Base-by-base conservation (phyloP, 2,329 filamentous ascomycete species). In the Sarocladiaceae sp. region DNA sequence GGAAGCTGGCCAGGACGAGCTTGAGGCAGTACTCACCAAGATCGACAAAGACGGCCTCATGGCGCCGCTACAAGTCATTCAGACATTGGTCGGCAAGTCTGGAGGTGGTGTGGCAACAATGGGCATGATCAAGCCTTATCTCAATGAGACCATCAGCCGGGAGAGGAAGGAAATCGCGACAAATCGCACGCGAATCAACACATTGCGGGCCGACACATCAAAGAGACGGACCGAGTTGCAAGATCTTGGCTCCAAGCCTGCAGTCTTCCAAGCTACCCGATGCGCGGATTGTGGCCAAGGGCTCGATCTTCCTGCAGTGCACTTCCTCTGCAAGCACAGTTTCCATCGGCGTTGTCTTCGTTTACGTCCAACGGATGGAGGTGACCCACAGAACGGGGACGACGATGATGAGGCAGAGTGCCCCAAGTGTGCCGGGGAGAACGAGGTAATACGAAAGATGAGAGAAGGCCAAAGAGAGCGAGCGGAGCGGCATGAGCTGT, bases 281-380 rank as follows among this genome's bases (percentile, higher is more conserved):
- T 99, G 94, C 66, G 86, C 87, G 25, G 85, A 88, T 50, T 99
- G 94, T 66, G 84, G 83, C 15, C 80, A 84, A 33, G 78, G 82
- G 23, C 77, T 97, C 17, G 92, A 97, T 58, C 75, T 97, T 12
- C 94, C 94, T 0, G 89, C 86, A 0, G 92, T 99, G 46, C 94
- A 99, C 66, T 99, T 99, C 67, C 71, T 99, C 57, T 99, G 94
- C 74, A 96, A 96, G 67, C 94, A 99, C 67, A 92, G 87, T 55
- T 99, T 97, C 76, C 94, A 99, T 66, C 90, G 96, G 71, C 80
- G 89, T 42, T 99, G 93, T 68, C 73, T 99, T 64, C 72, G 77
- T 50, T 20, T 48, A 33, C 22, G 44, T 4, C 44, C 44, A 33
- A 26, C 10, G 3, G 28, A 48, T 18, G 28, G 10, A 67, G 13